phyloP scores from a whole-genome alignment of 208 protist genomes.

The Trypanosoma rangeli region DNA sequence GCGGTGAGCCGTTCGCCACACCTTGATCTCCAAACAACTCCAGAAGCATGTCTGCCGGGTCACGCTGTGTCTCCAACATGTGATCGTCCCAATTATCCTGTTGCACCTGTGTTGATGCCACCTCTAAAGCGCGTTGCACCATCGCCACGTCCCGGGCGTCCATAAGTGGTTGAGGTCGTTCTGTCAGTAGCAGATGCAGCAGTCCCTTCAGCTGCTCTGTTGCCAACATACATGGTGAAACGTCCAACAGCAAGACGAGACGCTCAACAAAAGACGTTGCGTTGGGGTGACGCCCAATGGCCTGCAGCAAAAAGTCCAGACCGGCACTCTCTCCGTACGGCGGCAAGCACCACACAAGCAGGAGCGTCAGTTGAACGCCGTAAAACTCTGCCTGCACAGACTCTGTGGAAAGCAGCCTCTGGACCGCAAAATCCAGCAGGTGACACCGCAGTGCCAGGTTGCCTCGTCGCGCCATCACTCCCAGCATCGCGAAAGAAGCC shows the following conservation, averaged over 20 bases:
- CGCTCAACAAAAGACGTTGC: slow-evolving; percentile 42
- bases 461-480: slow-evolving; percentile 30
- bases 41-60: slow-evolving; percentile 53
- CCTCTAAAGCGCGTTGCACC: slow-evolving; percentile 35
- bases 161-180: not conserved
- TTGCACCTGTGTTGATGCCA: not conserved
- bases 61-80: slow-evolving; percentile 23
- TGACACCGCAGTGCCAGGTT: slow-evolving; percentile 22
- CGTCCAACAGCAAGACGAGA: slow-evolving; percentile 70
- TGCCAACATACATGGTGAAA: slow-evolving; percentile 45
- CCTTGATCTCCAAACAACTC: slow-evolving; percentile 66
- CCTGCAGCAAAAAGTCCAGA: slow-evolving; percentile 1
- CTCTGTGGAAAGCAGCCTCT: slow-evolving; percentile 17
- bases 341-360: slow-evolving; percentile 18
- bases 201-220: slow-evolving; percentile 19
- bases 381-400: slow-evolving; percentile 49
- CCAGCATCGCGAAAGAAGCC: slow-evolving; percentile 33
- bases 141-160: slow-evolving; percentile 37
- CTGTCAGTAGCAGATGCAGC: slow-evolving; percentile 7
- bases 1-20: slow-evolving; percentile 29
- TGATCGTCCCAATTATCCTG: slow-evolving; percentile 13
- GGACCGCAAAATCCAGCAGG: slow-evolving; percentile 20
- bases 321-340: not conserved
- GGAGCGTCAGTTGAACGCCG: slow-evolving; percentile 22
- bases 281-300: slow-evolving; percentile 11